Percentiles rank a stretch among this genome's conserved stretches.
Conservation (phyloP, 1,139 yeast genomes). For the Suhomyces coccinellae region DNA sequence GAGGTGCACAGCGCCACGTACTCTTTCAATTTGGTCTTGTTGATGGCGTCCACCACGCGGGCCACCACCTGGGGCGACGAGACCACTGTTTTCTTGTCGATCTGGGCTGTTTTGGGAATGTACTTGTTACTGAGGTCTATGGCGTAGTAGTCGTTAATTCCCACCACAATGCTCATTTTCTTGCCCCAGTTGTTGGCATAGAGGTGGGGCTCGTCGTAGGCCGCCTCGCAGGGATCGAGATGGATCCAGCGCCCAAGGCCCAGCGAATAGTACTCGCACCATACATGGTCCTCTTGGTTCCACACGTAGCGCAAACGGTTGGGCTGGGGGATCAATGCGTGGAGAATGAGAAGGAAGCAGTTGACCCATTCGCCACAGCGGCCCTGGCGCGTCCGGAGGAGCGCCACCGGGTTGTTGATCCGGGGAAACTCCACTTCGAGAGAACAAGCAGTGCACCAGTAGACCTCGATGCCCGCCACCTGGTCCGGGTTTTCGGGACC, state of each 20-base stretch:
- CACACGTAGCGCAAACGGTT: constrained; percentile 60
- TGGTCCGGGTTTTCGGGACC: constrained; percentile 30
- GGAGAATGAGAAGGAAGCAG: constrained; percentile 68
- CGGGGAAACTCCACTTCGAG: constrained; percentile 64
- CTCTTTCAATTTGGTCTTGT: constrained; percentile 1
- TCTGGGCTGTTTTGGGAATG: constrained; percentile 51
- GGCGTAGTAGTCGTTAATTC: constrained; percentile 59
- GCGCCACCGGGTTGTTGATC: constrained; percentile 63
- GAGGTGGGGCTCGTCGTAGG: constrained; percentile 75
- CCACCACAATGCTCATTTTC: constrained; percentile 84
- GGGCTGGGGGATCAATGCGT: constrained; percentile 38
- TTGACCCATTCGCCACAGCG: constrained; percentile 98
- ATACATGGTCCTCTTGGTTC: constrained; percentile 93
- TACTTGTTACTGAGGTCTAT: constrained; percentile 72
- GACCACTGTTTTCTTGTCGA: constrained; percentile 36
- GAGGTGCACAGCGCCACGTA: not conserved
- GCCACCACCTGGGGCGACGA: constrained; percentile 4
- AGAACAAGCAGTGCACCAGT: constrained; percentile 56
- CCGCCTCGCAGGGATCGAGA: constrained; percentile 84
- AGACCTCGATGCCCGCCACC: constrained; percentile 53
- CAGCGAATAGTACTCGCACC: constrained; percentile 86
- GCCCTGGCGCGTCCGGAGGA: constrained; percentile 65
- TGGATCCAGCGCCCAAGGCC: constrained; percentile 75
- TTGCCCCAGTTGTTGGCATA: constrained; percentile 91
- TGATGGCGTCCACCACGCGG: constrained; percentile 4